phyloP scores from a whole-genome alignment of 805 yeast species.

The Barnettozyma sucrosica region DNA sequence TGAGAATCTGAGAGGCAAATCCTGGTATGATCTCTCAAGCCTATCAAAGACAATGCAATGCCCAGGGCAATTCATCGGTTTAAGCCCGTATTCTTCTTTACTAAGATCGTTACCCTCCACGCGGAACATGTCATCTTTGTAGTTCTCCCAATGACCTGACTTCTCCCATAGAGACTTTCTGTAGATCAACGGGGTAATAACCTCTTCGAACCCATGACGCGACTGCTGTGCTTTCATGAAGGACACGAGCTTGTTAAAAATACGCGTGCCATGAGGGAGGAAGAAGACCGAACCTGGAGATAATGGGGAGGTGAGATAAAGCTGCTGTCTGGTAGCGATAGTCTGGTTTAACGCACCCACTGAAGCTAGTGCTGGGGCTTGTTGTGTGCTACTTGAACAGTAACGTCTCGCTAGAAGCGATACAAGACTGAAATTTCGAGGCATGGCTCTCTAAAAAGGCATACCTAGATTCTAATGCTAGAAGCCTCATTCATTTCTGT shows the following conservation, averaged over 20 bases:
- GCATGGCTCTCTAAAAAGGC: background rate
- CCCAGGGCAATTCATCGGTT: constrained; percentile 96
- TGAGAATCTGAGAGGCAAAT: constrained; percentile 76
- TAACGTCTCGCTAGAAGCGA: background rate
- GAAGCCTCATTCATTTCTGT: too few species aligned
- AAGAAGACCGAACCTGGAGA: constrained; percentile 94
- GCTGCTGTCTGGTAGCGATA: constrained; percentile 47
- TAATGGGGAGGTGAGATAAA: constrained; percentile 70
- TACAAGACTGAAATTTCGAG: background rate
- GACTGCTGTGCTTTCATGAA: constrained; percentile 85
- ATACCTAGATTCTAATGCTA: too few species aligned
- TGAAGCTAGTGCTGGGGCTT: constrained; percentile 7
- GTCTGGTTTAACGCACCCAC: constrained; percentile 20
- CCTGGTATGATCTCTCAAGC: constrained; percentile 76
- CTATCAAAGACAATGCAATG: constrained; percentile 81
- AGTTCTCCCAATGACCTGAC: constrained; percentile 95
- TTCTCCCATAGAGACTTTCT: constrained; percentile 79
- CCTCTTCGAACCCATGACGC: constrained; percentile 83
- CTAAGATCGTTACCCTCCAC: constrained; percentile 53
- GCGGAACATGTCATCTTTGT: constrained; percentile 89
- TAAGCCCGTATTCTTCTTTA: constrained; percentile 63
- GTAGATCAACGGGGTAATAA: constrained; percentile 85
- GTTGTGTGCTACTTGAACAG: constrained; percentile 8
- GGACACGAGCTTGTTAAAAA: constrained; percentile 69
- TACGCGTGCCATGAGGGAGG: constrained; percentile 85